Evolutionary conservation across 108 stramenopile species (phyloP).

Genomic region (Discostella pseudostelligera): DNA sequence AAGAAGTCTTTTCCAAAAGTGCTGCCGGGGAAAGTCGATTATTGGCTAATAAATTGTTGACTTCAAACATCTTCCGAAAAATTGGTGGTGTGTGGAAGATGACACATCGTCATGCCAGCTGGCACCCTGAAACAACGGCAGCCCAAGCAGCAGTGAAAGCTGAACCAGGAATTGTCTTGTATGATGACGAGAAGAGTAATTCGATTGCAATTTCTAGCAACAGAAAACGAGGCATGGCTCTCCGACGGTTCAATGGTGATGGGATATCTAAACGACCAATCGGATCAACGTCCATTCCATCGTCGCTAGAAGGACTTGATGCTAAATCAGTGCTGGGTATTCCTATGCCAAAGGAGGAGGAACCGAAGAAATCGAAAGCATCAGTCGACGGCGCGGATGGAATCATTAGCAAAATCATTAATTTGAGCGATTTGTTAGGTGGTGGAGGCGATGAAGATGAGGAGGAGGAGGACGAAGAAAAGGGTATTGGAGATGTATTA

Average conservation of each 20-base stretch:
- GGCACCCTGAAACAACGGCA: conserved; percentile 77
- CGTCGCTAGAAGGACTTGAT: conserved; percentile 40
- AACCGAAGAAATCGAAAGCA: conserved; percentile 23
- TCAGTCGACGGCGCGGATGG: conserved; percentile 30
- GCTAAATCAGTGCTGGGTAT: conserved; percentile 40
- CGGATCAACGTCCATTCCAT: conserved; percentile 13
- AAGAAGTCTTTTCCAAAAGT: conserved; percentile 68
- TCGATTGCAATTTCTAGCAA: neutral
- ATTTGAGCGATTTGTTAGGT: conserved; percentile 30
- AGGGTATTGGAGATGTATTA: conserved; percentile 22
- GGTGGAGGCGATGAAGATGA: conserved; percentile 27
- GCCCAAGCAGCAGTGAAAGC: conserved; percentile 61
- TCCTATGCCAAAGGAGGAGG: conserved; percentile 21
- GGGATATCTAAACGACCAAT: conserved; percentile 31
- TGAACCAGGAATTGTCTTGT: conserved; percentile 24
- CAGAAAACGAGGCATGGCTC: conserved; percentile 19
- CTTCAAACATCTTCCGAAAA: conserved; percentile 87
- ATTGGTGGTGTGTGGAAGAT: conserved; percentile 76
- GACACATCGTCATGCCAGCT: conserved; percentile 81
- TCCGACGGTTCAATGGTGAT: conserved; percentile 26
- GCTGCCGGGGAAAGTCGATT: conserved; percentile 61
- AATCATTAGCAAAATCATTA: conserved; percentile 29
- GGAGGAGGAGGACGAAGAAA: conserved; percentile 18
- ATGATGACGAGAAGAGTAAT: conserved; percentile 22
- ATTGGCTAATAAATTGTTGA: conserved; percentile 66